Base-by-base conservation (phyloP, 768 basidiomycete species). In the Leucocoprinus birnbaumii region DNA sequence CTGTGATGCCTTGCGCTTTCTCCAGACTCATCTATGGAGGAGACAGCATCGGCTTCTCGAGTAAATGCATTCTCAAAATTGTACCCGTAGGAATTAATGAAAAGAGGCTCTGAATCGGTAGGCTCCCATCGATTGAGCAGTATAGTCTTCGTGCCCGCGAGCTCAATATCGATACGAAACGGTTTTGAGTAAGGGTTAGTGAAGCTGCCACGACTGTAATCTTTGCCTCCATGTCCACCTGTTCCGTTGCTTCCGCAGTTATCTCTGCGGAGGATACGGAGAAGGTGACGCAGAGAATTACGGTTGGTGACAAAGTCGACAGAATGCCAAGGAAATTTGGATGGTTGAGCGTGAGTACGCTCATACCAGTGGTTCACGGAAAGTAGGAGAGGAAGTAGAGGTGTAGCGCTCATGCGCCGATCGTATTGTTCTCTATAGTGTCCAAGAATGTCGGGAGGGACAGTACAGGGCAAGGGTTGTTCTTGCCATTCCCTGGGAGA, bases 91-190 rank as follows among this genome's bases (percentile, higher is more conserved):
- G 66, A 69, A 26, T 54, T 60, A 10, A 71, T 69, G 40, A 57
- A 47, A 48, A 66, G 62, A n/a, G 58, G 55, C 41, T 71, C 71
- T 21, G 56, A 56, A 18, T 62, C 62, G 46, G 53, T 62, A 57
- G 57, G 73, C 16, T 52, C 74, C 77, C 83, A 83, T 2, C 86
- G 69, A 48, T 76, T 80, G 48, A 88, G 65, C 31, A 88, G 60
- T 14, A 84, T 69, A 0, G 87, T 86, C 44, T 66, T 68, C 31
- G 63, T 59, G 0, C 85, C 84, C 0, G 71, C 73, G 11, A 86
- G 66, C 61, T 89, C 79, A 3, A 80, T 58, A 50, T 89, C 85
- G 58, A 89, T 85, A 19, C 87, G 69, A 58, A 87, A 89, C 10
- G 51, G 51, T 16, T 52, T 19, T 3, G 51, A 44, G 10, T 52